These are phyloP conservation scores for Lactifluus subvellereus DNA, from an alignment of 768 basidiomycete species.

Conservation along the genomic window DNA sequence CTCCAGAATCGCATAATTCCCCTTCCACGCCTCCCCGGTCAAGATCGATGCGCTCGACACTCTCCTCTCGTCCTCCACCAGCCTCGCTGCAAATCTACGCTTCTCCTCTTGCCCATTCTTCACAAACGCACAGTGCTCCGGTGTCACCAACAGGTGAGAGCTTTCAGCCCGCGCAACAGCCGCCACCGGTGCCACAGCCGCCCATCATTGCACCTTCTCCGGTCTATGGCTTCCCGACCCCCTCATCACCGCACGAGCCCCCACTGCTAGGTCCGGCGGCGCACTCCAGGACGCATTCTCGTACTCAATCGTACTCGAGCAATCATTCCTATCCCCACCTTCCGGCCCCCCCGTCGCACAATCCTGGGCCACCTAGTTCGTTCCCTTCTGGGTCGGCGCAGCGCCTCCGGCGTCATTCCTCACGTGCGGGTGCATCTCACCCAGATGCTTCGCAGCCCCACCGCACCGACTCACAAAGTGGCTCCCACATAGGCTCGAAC, in stretches of 20 bases:
- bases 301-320: constrained; percentile 16
- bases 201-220: constrained; percentile 14
- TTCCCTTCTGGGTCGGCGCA: constrained; percentile 13
- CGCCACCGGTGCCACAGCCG: neutral
- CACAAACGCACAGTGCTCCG: constrained; percentile 12
- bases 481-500: constrained; percentile 1
- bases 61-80: constrained; percentile 8
- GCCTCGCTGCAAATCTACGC: constrained; percentile 19
- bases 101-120: constrained; percentile 12
- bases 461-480: neutral
- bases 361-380: constrained; percentile 5
- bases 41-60: constrained; percentile 16
- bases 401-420: constrained; percentile 16
- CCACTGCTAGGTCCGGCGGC: constrained; percentile 7
- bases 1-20: constrained; percentile 4
- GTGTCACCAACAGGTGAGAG: constrained; percentile 11
- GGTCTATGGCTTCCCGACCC: constrained; percentile 14
- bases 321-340: constrained; percentile 12
- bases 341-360: neutral
- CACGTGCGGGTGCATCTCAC: constrained; percentile 10
- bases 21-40: neutral
- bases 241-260: constrained; percentile 3
- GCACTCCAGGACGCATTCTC: constrained; percentile 2
- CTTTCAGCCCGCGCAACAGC: constrained; percentile 5
- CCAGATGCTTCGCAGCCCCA: neutral